These are phyloP conservation scores for Oryza coarctata DNA, from an alignment of 176 grass and related monocot species.

Conservation along the genomic window DNA sequence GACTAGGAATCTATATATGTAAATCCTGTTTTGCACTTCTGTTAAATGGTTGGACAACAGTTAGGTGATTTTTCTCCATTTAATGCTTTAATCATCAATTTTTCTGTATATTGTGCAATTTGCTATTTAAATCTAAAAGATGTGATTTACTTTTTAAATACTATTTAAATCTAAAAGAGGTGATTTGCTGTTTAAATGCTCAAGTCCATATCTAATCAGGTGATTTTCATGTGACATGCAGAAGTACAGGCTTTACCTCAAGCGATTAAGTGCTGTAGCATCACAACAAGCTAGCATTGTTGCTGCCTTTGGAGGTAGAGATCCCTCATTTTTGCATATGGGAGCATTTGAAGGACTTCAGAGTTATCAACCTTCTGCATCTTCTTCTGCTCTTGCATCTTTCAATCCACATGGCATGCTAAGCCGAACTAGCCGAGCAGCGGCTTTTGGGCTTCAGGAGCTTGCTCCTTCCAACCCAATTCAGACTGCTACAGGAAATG, in stretches of 20 bases:
- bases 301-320: constrained; percentile 74
- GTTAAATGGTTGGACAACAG: background rate
- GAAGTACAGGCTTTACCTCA: constrained; percentile 99
- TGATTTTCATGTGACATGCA: constrained; percentile 44
- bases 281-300: constrained; percentile 82
- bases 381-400: constrained; percentile 57
- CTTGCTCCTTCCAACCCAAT: constrained; percentile 50
- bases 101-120: too few species aligned
- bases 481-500: constrained; percentile 40
- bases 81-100: background rate
- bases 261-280: constrained; percentile 72
- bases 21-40: background rate
- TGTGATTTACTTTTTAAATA: too few species aligned
- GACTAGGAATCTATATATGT: background rate
- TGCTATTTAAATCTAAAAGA: too few species aligned
- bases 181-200: background rate
- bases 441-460: constrained; percentile 52
- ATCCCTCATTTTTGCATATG: constrained; percentile 72
- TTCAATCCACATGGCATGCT: constrained; percentile 65
- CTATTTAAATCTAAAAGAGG: background rate
- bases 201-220: constrained; percentile 19
- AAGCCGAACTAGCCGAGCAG: constrained; percentile 19
- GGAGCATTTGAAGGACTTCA: constrained; percentile 74
- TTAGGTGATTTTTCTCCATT: background rate
- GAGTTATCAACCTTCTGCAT: constrained; percentile 51